phyloP scores from a whole-genome alignment of 1,284 basidiomycete genomes.

The Anthracocystis walkeri region DNA sequence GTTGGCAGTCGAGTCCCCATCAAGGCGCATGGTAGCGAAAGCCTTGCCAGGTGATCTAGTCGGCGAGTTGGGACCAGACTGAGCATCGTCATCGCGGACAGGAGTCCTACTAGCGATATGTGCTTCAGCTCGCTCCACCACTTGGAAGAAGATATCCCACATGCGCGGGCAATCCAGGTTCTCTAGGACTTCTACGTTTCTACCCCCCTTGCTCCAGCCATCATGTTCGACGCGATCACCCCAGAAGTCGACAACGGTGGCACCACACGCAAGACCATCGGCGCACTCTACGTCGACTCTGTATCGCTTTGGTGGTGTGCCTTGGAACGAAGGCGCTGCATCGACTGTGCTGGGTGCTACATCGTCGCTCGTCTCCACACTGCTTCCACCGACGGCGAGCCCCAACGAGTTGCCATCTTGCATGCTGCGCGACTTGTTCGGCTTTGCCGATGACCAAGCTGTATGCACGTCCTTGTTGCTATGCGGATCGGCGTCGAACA shows the following conservation, averaged over 20 bases:
- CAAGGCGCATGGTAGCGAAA: slow-evolving; percentile 20
- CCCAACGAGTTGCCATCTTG: slow-evolving; percentile 26
- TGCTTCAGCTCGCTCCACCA: slow-evolving; percentile 53
- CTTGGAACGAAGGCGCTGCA: not conserved
- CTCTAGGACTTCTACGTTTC: slow-evolving; percentile 60
- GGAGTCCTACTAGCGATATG: slow-evolving; percentile 26
- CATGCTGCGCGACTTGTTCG: slow-evolving; percentile 1
- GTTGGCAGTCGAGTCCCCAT: slow-evolving; percentile 9
- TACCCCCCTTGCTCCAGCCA: slow-evolving; percentile 56
- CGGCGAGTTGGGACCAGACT: slow-evolving; percentile 16
- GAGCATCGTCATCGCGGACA: slow-evolving; percentile 14
- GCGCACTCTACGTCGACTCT: slow-evolving; percentile 56
- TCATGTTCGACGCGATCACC: slow-evolving; percentile 44
- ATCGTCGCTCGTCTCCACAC: slow-evolving; percentile 25
- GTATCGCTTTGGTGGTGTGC: slow-evolving; percentile 49
- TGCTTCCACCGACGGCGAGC: slow-evolving; percentile 13
- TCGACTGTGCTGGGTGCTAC: slow-evolving; percentile 3
- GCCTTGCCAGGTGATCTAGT: slow-evolving; percentile 25
- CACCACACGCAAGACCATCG: slow-evolving; percentile 50
- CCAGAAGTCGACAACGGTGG: slow-evolving; percentile 64
- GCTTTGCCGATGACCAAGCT: not conserved
- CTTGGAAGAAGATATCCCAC: slow-evolving; percentile 60
- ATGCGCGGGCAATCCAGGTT: slow-evolving; percentile 51
- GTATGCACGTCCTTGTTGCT: slow-evolving; percentile 32
- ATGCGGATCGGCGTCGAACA: slow-evolving; percentile 43